phyloP scores from a whole-genome alignment of 2,329 filamentous ascomycete species.

The Curvularia verruculosa region DNA sequence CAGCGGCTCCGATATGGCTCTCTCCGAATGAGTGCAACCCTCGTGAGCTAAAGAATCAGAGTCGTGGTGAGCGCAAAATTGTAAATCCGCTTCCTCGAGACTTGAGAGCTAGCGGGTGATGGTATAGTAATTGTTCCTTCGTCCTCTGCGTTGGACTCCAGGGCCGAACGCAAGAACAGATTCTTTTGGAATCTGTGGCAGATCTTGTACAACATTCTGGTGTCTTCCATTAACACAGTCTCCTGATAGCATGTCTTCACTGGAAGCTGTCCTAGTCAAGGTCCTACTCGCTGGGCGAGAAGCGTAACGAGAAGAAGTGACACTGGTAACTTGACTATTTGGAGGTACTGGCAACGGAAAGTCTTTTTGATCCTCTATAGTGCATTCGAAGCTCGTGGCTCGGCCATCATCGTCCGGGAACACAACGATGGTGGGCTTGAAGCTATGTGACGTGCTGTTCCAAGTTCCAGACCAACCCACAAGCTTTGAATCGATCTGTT shows the following conservation, averaged over 20 bases:
- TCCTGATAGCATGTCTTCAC: slow-evolving; percentile 11
- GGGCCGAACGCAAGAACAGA: slow-evolving; percentile 16
- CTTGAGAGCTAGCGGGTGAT: slow-evolving; percentile 33
- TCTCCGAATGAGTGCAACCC: slow-evolving; percentile 29
- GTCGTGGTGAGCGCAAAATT: slow-evolving; percentile 42
- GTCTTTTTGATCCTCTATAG: slow-evolving; percentile 32
- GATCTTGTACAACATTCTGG: background rate
- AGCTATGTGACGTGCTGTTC: slow-evolving; percentile 20
- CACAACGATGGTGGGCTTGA: slow-evolving; percentile 36
- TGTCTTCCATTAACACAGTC: background rate
- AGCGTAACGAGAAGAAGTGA: slow-evolving; percentile 21
- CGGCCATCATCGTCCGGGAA: slow-evolving; percentile 36
- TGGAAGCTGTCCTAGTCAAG: slow-evolving; percentile 19
- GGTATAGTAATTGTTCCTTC: slow-evolving; percentile 5
- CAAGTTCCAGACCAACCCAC: slow-evolving; percentile 37
- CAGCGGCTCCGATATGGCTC: slow-evolving; percentile 27
- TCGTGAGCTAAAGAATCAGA: slow-evolving; percentile 39
- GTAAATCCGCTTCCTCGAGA: slow-evolving; percentile 34
- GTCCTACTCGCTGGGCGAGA: slow-evolving; percentile 32
- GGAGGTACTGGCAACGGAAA: slow-evolving; percentile 31
- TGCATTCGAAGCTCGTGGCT: slow-evolving; percentile 14
- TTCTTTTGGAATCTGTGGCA: background rate
- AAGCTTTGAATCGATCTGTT: slow-evolving; percentile 42
- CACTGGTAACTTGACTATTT: slow-evolving; percentile 39
- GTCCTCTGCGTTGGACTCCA: slow-evolving; percentile 9